Evolutionary conservation across 1,284 basidiomycete genomes (phyloP), one percentile per base, ranked within the genome.

Genomic region (Mycena sp.): DNA sequence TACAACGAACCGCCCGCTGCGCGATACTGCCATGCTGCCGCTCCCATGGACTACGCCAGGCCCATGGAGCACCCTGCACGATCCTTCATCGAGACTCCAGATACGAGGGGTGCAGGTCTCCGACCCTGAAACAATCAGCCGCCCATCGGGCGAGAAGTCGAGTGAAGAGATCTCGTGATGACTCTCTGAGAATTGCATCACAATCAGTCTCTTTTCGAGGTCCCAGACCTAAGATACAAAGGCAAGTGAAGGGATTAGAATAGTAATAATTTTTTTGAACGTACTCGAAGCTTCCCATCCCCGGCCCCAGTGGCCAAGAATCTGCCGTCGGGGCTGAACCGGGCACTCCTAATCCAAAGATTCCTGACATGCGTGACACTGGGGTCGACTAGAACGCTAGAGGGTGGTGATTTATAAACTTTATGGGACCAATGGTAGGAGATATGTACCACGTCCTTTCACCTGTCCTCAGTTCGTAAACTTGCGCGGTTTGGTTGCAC

Each of bases 151-250:
- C 6, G 90, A 91, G 75, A 93, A 95, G 73, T 93, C 91, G 69
- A 95, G 86, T 21, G 92, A 92, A 79, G 95, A 96, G 71, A 96
- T 94, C 76, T 95, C 93, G 74, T 93, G 91, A 74, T 88, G 87
- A 76, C 95, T 93, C 2, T 93, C 94, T 64, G 89, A 86, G 72
- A 95, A 92, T 12, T 90, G 79, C 69, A 86, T 87, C 58, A 85
- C 81, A 71, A 94, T 90, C 26, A 83, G 82, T 70, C 88, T 87
- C 71, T 87, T 87, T 28, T 83, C 82, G 70, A 95, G 92, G 74
- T 95, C 92, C 94, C 94, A 95, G 72, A 92, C 92, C 91, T 90
- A 67, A 4, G 35, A 29, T 45, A 50, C 32, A 21, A 44, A 40
- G 16, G 16, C 7, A 29, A 29, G 11, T 35, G 57, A 41, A 61